phyloP scores from a whole-genome alignment of 2,329 filamentous ascomycete genomes.

The Calonectria honghensis region DNA sequence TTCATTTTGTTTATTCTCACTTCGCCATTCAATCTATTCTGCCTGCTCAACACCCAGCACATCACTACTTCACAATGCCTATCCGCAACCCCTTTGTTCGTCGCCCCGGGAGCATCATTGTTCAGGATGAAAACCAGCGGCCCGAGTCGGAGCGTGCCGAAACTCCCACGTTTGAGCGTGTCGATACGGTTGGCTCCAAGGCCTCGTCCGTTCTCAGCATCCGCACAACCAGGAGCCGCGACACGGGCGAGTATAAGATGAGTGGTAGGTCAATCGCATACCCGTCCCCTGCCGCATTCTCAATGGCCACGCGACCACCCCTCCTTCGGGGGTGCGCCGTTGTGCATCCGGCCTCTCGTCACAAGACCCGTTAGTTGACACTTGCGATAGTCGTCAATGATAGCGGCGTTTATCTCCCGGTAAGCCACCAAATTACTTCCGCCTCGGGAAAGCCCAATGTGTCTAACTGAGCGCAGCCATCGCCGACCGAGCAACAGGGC shows the following conservation, averaged over 20 bases:
- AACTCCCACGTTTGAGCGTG: slow-evolving; percentile 73
- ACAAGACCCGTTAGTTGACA: slow-evolving; percentile 55
- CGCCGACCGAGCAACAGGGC: slow-evolving; percentile 87
- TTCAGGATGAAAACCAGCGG: slow-evolving; percentile 72
- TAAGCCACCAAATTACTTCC: slow-evolving; percentile 65
- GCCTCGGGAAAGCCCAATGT: not conserved
- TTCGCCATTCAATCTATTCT: not conserved
- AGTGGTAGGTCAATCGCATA: slow-evolving; percentile 75
- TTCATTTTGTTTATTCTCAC: not conserved
- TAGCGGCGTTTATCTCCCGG: slow-evolving; percentile 94
- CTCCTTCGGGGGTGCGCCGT: slow-evolving; percentile 39
- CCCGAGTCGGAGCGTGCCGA: slow-evolving; percentile 59
- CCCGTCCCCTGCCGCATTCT: slow-evolving; percentile 14
- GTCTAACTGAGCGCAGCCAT: slow-evolving; percentile 75
- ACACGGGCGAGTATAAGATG: slow-evolving; percentile 86
- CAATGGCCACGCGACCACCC: slow-evolving; percentile 42
- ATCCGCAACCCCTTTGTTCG: slow-evolving; percentile 84
- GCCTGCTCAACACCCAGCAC: not conserved
- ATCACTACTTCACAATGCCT: slow-evolving; percentile 70
- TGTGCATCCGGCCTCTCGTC: slow-evolving; percentile 45
- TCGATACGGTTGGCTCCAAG: slow-evolving; percentile 78
- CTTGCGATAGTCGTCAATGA: slow-evolving; percentile 88
- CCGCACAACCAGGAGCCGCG: slow-evolving; percentile 75
- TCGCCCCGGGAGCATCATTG: slow-evolving; percentile 69
- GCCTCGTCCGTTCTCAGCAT: slow-evolving; percentile 78